Evolutionary conservation across 352 stramenopile species (phyloP), one percentile per base, ranked within the genome.

Genomic region (Phytophthora litchii): DNA sequence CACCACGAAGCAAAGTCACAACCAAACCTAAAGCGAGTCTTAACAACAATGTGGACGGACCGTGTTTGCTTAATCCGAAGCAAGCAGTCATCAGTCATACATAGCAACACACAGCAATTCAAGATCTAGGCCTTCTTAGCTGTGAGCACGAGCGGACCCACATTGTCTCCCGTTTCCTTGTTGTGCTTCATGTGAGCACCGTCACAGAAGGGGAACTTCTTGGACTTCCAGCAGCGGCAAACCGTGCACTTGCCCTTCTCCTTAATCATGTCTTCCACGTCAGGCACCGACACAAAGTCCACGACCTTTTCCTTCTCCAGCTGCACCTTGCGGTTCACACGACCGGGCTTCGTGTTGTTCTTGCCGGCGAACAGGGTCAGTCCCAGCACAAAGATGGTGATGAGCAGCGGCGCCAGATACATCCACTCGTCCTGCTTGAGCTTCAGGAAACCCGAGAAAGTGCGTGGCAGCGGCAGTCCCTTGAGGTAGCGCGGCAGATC

Each of bases 151-250:
- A 94, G 73, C 14, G 86, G 86, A 4, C 83, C 86, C 32, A 91
- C 76, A 60, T 94, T 94, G 64, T 94, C 83, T 21, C 86, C 83
- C 36, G 83, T 92, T 59, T 91, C 76, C 61, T 94, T 92, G 83
- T 94, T 94, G 74, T 94, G 86, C 72, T 94, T 91, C 55, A 82
- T 71, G 80, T 94, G 86, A 44, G 69, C 54, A 23, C 86, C 83
- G 43, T 92, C 86, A 57, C 86, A 94, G 64, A 80, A 80, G 6
- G 86, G 86, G 64, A 94, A 94, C 70, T 88, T 91, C 76, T 94
- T 94, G 40, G 86, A 94, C 71, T 94, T 94, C 86, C 86, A 94
- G 72, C 86, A 94, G 55, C 86, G 80, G 71, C 86, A 94, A 41
- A 92, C 54, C 34, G 76, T 74, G 71, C 86, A 94, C 58, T 94